phyloP scores from a whole-genome alignment of 2,329 filamentous ascomycete genomes.

The Pestalotiopsis sp. region DNA sequence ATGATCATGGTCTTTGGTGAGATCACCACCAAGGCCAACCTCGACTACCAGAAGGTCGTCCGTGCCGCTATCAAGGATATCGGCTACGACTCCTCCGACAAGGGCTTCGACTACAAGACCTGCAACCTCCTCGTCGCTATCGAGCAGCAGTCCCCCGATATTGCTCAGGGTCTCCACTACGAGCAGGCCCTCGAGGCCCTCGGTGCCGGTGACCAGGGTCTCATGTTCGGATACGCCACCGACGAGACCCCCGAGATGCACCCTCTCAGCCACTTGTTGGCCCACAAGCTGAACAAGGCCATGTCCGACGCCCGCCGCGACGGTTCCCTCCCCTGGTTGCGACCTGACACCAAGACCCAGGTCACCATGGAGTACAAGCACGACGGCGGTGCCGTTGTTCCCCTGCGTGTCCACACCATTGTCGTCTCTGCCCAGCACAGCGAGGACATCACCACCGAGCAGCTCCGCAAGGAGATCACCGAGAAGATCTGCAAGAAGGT shows the following conservation, averaged over 20 bases:
- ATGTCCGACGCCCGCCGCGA: slow-evolving; percentile 89
- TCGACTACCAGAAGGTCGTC: slow-evolving; percentile 99
- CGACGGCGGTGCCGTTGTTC: slow-evolving; percentile 90
- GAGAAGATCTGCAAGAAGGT: slow-evolving; percentile 97
- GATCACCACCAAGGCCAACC: slow-evolving; percentile 92
- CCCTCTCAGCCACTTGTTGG: slow-evolving; percentile 88
- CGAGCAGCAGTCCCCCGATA: slow-evolving; percentile 98
- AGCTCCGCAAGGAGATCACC: slow-evolving; percentile 90
- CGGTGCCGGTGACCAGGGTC: slow-evolving; percentile 98
- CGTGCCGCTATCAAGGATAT: slow-evolving; percentile 96
- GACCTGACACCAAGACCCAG: slow-evolving; percentile 99
- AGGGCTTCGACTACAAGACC: slow-evolving; percentile 99
- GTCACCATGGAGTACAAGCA: slow-evolving; percentile 99
- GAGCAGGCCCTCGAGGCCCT: slow-evolving; percentile 97
- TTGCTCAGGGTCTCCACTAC: slow-evolving; percentile 98
- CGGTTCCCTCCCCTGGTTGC: slow-evolving; percentile 88
- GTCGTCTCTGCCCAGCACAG: slow-evolving; percentile 96
- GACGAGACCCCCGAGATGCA: slow-evolving; percentile 98
- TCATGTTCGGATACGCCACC: slow-evolving; percentile 99
- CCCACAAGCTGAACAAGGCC: slow-evolving; percentile 95
- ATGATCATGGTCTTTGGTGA: slow-evolving; percentile 99
- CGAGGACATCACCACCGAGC: slow-evolving; percentile 84
- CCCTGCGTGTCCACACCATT: slow-evolving; percentile 91
- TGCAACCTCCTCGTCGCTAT: slow-evolving; percentile 98
- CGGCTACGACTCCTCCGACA: slow-evolving; percentile 93